phyloP scores from a whole-genome alignment of 805 yeast species.

The Candida anglica region DNA sequence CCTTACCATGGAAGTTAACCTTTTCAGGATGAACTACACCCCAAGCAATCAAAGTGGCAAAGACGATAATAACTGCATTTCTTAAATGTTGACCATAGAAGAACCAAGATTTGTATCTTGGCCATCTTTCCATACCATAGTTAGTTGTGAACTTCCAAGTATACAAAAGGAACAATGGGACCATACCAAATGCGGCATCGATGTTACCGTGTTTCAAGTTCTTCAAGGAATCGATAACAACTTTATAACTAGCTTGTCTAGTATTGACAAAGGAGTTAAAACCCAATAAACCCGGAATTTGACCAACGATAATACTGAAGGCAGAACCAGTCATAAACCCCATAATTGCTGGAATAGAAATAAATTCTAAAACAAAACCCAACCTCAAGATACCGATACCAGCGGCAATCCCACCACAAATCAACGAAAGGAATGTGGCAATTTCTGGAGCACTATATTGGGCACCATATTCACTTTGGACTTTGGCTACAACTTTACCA shows the following conservation, averaged over 20 bases:
- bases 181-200: conserved; percentile 89
- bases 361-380: conserved; percentile 85
- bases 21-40: conserved; percentile 54
- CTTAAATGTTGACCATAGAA: conserved; percentile 76
- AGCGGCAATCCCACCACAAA: conserved; percentile 82
- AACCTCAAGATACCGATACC: conserved; percentile 80
- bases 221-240: conserved; percentile 68
- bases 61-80: conserved; percentile 75
- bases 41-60: conserved; percentile 82
- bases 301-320: conserved; percentile 75
- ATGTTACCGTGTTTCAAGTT: conserved; percentile 62
- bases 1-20: conserved; percentile 23
- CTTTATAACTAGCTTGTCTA: conserved; percentile 63
- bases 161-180: conserved; percentile 68
- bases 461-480: conserved; percentile 41
- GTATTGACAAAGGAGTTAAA: conserved; percentile 63
- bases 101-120: conserved; percentile 50
- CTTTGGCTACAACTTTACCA: conserved; percentile 68
- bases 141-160: conserved; percentile 65
- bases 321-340: conserved; percentile 98
- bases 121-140: conserved; percentile 59
- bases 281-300: conserved; percentile 85
- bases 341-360: conserved; percentile 86
- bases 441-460: conserved; percentile 60
- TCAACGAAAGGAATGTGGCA: conserved; percentile 74